Evolutionary conservation across 2,329 filamentous ascomycete species (phyloP), one percentile per base, ranked within the genome.

Genomic region (Trichoderma citrinoviride): DNA sequence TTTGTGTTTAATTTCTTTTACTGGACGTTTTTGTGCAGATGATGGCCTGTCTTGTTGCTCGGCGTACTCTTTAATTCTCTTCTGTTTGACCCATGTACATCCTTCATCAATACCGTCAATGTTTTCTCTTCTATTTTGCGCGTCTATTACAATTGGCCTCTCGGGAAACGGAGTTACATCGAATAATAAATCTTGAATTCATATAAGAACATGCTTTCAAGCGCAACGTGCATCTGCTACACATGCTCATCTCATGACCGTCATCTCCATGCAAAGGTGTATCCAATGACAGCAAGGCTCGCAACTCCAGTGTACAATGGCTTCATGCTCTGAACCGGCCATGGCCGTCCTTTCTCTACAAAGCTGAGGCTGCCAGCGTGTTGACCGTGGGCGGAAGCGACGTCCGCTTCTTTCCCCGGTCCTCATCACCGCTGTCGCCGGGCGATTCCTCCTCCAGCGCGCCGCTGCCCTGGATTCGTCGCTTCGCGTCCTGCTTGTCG

Each of bases 401-500:
- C 29, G 67, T 37, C 63, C 68, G 71, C 19, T 71, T 70, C 29
- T 56, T 68, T 37, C 52, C 49, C 40, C 61, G 62, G 41, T 74
- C 68, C 17, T 75, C 73, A 23, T 76, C 77, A 25, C 74, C 74
- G 61, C 78, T 80, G 58, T 80, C 80, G 40, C 79, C 79, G 2
- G 77, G 74, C 23, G 77, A 79, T 41, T 79, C 77, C 41, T 79
- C 78, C 56, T 77, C 72, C 65, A 77, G 71, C 17, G 73, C 74
- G 15, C 80, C 74, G 67, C 79, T 81, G 64, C 85, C 85, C 71
- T 85, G 81, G 69, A 97, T 97, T 61, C 92, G 87, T 27, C 93
- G 88, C 80, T 92, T 91, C 37, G 93, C 94, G 27, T 93, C 91
- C 74, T 89, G 85, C 80, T 91, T 93, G 70, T 97, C 93, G 58